A percentile compares a stretch with the other conserved stretches of the same genome.
These are phyloP conservation scores for Cladobotryum protrusum DNA, from an alignment of 2,329 filamentous ascomycete genomes.

Conservation along the genomic window DNA sequence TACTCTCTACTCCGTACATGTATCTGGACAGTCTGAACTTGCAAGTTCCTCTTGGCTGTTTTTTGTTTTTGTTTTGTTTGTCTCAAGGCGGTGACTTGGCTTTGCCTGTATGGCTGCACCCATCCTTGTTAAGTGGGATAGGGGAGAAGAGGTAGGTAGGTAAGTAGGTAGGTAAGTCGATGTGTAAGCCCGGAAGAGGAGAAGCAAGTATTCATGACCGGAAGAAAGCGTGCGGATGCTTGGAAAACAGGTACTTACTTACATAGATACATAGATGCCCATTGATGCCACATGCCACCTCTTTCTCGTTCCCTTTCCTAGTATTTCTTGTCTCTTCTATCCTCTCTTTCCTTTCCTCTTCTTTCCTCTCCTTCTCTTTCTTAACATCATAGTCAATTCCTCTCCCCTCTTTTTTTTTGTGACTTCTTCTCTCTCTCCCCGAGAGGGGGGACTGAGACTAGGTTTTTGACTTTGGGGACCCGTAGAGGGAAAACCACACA, in stretches of 20 bases:
- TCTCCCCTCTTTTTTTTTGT: conserved; percentile 1
- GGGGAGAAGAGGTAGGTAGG: too few relatives aligned
- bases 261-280: background rate
- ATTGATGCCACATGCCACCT: conserved; percentile 5
- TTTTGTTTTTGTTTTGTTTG: background rate
- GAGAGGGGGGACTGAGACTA: background rate
- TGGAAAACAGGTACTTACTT: background rate
- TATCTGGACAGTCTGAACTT: background rate
- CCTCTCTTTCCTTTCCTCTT: background rate
- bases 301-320: background rate
- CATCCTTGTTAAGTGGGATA: too few relatives aligned
- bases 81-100: background rate
- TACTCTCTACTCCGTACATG: too few relatives aligned
- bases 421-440: background rate
- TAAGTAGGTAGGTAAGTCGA: too few relatives aligned
- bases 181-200: too few relatives aligned
- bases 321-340: background rate
- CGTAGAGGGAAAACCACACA: background rate
- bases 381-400: background rate
- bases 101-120: background rate
- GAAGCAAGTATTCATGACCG: too few relatives aligned
- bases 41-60: background rate
- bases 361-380: background rate
- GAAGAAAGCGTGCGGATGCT: too few relatives aligned
- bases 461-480: background rate